These are phyloP conservation scores for Cyberlindnera mycetangii DNA, from an alignment of 805 yeast genomes.

Conservation along the genomic window DNA sequence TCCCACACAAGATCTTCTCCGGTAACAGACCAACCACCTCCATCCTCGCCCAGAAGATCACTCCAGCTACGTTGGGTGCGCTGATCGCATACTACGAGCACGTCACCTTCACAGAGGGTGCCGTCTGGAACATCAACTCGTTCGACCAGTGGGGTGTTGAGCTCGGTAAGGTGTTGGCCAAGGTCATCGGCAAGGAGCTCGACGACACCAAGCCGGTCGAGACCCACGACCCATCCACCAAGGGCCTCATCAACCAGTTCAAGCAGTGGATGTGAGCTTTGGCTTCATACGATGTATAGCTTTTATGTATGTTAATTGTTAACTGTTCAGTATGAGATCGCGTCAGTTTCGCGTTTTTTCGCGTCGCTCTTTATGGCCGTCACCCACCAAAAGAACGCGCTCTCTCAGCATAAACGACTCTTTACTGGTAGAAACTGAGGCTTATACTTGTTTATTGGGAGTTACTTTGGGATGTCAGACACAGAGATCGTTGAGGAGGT, in stretches of 20 bases:
- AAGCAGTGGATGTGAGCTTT: slow-evolving; percentile 69
- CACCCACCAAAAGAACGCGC: slow-evolving; percentile 4
- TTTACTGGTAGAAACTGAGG: not conserved
- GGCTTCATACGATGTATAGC: no score
- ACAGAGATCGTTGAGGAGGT: not conserved
- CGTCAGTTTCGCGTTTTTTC: slow-evolving; percentile 4
- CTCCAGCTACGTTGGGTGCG: slow-evolving; percentile 95
- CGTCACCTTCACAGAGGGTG: slow-evolving; percentile 97
- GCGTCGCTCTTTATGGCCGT: not conserved
- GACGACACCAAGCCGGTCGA: slow-evolving; percentile 54
- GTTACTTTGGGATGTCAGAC: not conserved
- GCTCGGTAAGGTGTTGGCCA: slow-evolving; percentile 96
- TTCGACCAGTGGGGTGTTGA: slow-evolving; percentile 99
- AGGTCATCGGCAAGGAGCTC: slow-evolving; percentile 89
- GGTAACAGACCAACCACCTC: slow-evolving; percentile 99
- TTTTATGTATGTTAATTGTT: no score
- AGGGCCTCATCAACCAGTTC: slow-evolving; percentile 91
- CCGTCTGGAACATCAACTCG: slow-evolving; percentile 98
- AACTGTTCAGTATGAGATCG: no score
- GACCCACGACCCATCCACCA: slow-evolving; percentile 87
- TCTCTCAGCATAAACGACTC: not conserved
- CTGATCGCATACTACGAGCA: slow-evolving; percentile 98
- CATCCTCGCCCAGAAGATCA: slow-evolving; percentile 90
- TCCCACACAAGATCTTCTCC: slow-evolving; percentile 94
- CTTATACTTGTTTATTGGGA: not conserved